Evolutionary conservation across 2,329 filamentous ascomycete species (phyloP), one percentile per base, ranked within the genome.

Genomic region (Gaeumannomyces tritici): DNA sequence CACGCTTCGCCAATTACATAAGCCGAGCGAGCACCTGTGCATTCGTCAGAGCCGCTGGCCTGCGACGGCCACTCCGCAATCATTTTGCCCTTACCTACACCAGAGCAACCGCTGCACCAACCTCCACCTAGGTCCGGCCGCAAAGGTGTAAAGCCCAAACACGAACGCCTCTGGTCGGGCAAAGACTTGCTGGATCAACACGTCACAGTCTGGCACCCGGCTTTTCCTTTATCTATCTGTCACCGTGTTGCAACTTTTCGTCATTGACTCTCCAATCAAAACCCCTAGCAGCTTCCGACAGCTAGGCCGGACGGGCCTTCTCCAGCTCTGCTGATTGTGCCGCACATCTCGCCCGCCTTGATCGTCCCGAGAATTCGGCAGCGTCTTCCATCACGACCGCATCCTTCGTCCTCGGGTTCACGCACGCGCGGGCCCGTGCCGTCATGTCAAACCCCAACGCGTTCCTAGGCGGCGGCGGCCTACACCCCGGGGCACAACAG

Each of bases 391-490:
- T 24, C 21, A 11, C 42, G 21, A 18, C 42, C 42, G 42, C 42
- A 13, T 24, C 42, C n/a, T 24, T 51, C n/a, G 11, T 42, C 42
- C n/a, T 51, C n/a, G 42, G 21, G 42, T 11, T 8, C 31, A 11
- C 57, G 18, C 28, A 27, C 31, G 31, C 29, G 35, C 29, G 57
- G 26, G 67, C 76, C 97, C 97, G 93, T 98, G 91, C 79, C 42
- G 42, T n/a, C 42, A 51, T 51, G 42, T 95, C 91, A 68, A 91
- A 89, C 74, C 90, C 91, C 68, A 96, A 90, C 80, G 88, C 90
- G 67, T 97, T 88, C 76, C 78, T 96, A 71, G 91, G 91, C 71
- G 91, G 91, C 77, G 91, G 88, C 73, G 89, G 82, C 79, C 85
- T 89, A 73, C 89, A 87, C 64, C 89, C 89, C 62, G 83, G 84